A percentile compares a stretch with the other conserved stretches of the same genome.
phyloP scores from a whole-genome alignment of 768 basidiomycete species.

The Tricholoma sp. region DNA sequence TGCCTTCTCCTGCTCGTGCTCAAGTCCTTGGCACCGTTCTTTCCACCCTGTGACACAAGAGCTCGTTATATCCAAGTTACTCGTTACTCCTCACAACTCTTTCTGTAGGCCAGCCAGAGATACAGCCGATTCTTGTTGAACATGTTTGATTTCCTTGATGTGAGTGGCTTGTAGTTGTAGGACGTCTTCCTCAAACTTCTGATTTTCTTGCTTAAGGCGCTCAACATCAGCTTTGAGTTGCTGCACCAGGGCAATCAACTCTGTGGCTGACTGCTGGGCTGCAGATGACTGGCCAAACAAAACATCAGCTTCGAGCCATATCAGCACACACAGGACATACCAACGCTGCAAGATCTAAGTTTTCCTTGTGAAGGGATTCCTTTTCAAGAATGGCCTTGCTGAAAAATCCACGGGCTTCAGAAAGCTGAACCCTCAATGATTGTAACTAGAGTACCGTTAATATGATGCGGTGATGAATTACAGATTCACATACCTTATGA shows the following conservation, averaged over 20 bases:
- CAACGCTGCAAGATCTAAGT: neutral
- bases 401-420: neutral
- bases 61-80: neutral
- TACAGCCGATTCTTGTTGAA: neutral
- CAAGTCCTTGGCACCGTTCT: neutral
- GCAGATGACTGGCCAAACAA: neutral
- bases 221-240: neutral
- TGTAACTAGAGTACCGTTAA: neutral
- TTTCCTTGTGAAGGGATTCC: neutral
- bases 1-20: neutral
- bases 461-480: neutral
- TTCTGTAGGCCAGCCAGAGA: neutral
- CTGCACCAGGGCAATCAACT: neutral
- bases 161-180: neutral
- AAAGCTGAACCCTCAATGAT: neutral
- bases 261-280: neutral
- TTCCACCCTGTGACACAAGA: neutral
- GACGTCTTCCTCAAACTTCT: neutral
- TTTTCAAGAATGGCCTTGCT: neutral
- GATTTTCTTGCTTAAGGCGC: neutral
- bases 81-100: neutral
- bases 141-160: neutral
- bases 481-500: neutral
- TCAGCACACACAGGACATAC: neutral
- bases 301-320: neutral